Evolutionary conservation across 2,329 filamentous ascomycete species (phyloP), one percentile per base, ranked within the genome.

Genomic region (Tolypocladium sp.): DNA sequence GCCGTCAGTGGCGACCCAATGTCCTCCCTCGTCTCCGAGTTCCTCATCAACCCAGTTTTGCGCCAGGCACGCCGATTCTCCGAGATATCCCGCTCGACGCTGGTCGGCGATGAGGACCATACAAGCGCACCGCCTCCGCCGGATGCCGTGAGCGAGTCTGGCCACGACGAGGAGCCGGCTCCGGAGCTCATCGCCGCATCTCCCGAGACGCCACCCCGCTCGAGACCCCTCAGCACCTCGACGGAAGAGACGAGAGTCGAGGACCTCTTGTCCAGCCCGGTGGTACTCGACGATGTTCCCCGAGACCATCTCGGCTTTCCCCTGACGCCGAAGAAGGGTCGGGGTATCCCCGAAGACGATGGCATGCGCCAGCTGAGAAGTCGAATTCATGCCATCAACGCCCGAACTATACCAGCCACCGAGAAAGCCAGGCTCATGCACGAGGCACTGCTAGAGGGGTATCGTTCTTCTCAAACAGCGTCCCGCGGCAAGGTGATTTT

Each of bases 371-470:
- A 76, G 58, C 72, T 93, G 65, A 80, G 90, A 66, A 79, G 76
- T 63, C 84, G 83, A 62, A 91, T 94, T 63, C 80, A 88, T 60
- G 77, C 77, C 27, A 88, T 93, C 62, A 88, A 91, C 69, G 77
- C 81, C 33, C 79, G 80, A 64, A 77, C 84, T 30, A 77, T 86
- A 55, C 72, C 81, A 4, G 77, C 80, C 51, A 70, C 78, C 8
- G 85, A 90, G 60, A 92, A 92, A 73, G 90, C 90, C 30, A 82
- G 79, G 61, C 75, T 87, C 66, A 86, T 93, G 72, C 90, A 93
- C 70, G 78, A 81, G 52, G 71, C 90, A 58, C 79, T 93, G 71
- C 86, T 85, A 57, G 87, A 91, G 69, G 82, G 83, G 44, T 91
- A 92, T 66, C 72, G 70, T 55, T 69, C 73, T n/a, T 74, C 75